Base-by-base conservation (phyloP, 371 early-diverging fungal species). In the Syncephalastrum racemosum region DNA sequence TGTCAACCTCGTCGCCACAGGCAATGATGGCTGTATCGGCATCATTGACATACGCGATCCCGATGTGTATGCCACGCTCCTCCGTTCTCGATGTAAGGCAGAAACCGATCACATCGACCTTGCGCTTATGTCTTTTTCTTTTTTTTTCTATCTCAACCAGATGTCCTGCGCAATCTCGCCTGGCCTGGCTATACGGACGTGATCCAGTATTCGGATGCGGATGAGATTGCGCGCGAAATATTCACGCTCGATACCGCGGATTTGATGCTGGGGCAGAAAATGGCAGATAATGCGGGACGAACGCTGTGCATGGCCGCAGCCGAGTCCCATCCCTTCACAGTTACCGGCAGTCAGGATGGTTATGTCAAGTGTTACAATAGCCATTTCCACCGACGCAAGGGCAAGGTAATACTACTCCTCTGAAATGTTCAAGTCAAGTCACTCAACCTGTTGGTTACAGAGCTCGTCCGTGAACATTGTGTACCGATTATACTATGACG, bases 401-500 rank as follows among this genome's bases (percentile, higher is more conserved):
- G 20, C 4, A 51, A 24, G 36, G 61, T 55, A 60, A 52, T 31
- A 52, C 13, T 22, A 53, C 4, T 13, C 16, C 1, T 4, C 15
- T 3, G 24, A 22, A 15, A 10, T 25, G n/a, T 13, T 13, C 23
- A 50, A n/a, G n/a, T 47, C 13, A 14, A 3, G 10, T 46, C 2
- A 5, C 18, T 25, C 4, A 8, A 18, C 8, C 36, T 56, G 15
- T 46, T 8, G 19, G 12, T 8, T 13, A 43, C 45, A 58, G 58
- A 18, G 15, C 39, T 50, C 39, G 6, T 23, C 39, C 19, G 54
- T 60, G 54, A 53, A 48, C 23, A 23, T 58, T n/a, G 46, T 42
- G n/a, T 66, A 66, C 54, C 56, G 58, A 8, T 40, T 66, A 13
- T 45, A 54, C 14, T 66, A 66, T 24, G 61, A 66, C 43, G 31